Conservation (phyloP, 176 grass and related monocot species). For the Oryza punctata region DNA sequence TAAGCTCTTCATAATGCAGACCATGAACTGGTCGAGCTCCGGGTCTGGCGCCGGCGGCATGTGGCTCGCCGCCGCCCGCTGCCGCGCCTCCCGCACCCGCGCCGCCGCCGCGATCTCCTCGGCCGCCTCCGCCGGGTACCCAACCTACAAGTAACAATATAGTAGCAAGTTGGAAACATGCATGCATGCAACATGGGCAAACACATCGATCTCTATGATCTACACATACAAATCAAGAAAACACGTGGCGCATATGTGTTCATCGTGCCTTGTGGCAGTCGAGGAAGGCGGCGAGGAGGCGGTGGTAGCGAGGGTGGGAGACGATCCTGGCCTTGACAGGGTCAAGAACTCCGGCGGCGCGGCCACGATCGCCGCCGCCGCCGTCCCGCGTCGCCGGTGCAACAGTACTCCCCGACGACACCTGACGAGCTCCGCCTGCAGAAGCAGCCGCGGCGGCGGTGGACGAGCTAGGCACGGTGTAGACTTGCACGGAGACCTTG, state of each 20-base stretch:
- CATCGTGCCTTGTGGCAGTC: constrained; percentile 66
- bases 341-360: constrained; percentile 28
- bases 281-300: constrained; percentile 59
- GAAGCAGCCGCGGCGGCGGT: not conserved
- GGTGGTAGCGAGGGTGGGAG: constrained; percentile 58
- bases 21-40: constrained; percentile 66
- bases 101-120: constrained; percentile 39
- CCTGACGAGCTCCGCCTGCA: not conserved
- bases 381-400: not conserved
- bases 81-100: constrained; percentile 32
- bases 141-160: not conserved
- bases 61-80: constrained; percentile 36
- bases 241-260: too few relatives aligned
- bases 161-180: not conserved
- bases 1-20: not conserved
- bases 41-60: constrained; percentile 32
- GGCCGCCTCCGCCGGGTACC: constrained; percentile 22
- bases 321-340: constrained; percentile 61
- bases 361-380: not conserved
- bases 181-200: not conserved
- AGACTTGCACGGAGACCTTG: constrained; percentile 25
- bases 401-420: too few relatives aligned
- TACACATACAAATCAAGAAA: not conserved
- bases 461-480: constrained; percentile 24
- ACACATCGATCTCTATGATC: not conserved